Conservation (phyloP, 306 rosid species). For the Corylus americana region DNA sequence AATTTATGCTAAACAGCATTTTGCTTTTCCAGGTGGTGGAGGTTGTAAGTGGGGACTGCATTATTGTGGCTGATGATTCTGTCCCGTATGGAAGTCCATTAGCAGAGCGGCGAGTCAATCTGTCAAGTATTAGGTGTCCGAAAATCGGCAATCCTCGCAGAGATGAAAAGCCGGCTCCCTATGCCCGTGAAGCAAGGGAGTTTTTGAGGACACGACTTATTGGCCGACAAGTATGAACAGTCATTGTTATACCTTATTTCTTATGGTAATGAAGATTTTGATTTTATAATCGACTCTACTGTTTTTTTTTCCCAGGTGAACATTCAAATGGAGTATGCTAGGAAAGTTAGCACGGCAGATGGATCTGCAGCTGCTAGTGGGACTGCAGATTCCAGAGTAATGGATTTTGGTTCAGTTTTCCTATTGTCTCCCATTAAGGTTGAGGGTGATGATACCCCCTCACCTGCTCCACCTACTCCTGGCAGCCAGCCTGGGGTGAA, state of each 20-base stretch:
- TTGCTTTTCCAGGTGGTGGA: conserved; percentile 77
- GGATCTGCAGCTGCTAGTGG: conserved; percentile 56
- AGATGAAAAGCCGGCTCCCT: conserved; percentile 96
- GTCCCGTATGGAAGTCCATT: conserved; percentile 82
- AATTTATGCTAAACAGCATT: conserved; percentile 15
- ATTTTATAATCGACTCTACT: conserved; percentile 19
- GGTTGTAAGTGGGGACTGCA: conserved; percentile 97
- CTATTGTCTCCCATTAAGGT: conserved; percentile 54
- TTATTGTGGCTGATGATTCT: conserved; percentile 93
- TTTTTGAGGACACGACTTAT: conserved; percentile 88
- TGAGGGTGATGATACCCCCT: conserved; percentile 64
- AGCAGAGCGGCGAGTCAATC: conserved; percentile 96
- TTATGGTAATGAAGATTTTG: conserved; percentile 9
- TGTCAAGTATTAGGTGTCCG: conserved; percentile 98
- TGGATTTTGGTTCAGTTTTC: conserved; percentile 98
- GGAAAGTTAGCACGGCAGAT: conserved; percentile 63
- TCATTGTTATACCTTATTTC: conserved; percentile 15
- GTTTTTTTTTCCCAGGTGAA: conserved; percentile 57
- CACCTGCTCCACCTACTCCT: conserved; percentile 46
- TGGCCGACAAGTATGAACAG: conserved; percentile 75
- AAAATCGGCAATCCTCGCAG: conserved; percentile 96
- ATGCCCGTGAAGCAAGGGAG: conserved; percentile 99
- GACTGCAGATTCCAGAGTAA: conserved; percentile 72
- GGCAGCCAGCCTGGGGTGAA: conserved; percentile 66
- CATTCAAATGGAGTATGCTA: conserved; percentile 96